Percentiles rank a stretch among this genome's conserved stretches.
These are phyloP conservation scores for Neurospora sp. DNA, from an alignment of 495 filamentous ascomycete species.

Conservation along the genomic window DNA sequence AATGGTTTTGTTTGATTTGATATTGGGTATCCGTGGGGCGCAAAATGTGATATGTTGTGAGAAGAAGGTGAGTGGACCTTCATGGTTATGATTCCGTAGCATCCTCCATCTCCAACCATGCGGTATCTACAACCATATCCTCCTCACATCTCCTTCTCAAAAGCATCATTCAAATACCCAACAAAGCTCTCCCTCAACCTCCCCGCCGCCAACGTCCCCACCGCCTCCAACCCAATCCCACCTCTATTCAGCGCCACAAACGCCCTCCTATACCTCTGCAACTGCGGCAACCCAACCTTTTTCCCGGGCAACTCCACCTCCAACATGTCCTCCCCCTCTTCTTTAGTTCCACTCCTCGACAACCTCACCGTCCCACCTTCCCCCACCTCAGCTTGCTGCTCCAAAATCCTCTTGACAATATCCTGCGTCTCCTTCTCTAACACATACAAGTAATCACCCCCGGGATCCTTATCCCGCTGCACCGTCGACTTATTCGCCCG, in stretches of 20 bases:
- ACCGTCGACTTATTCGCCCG: slow-evolving; percentile 76
- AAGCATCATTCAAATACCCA: slow-evolving; percentile 61
- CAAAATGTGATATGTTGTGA: background rate
- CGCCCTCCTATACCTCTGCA: slow-evolving; percentile 77
- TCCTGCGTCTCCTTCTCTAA: slow-evolving; percentile 80
- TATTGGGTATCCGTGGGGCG: background rate
- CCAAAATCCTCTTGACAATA: slow-evolving; percentile 63
- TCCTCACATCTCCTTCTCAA: slow-evolving; percentile 38
- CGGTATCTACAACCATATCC: background rate
- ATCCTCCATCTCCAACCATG: background rate
- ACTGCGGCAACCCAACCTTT: slow-evolving; percentile 56
- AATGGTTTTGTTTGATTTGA: background rate
- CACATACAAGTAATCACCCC: slow-evolving; percentile 72
- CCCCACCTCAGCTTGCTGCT: slow-evolving; percentile 58
- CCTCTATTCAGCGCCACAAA: slow-evolving; percentile 70
- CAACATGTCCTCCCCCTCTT: slow-evolving; percentile 27
- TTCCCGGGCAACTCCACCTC: slow-evolving; percentile 48
- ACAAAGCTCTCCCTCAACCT: slow-evolving; percentile 62
- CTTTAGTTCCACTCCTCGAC: slow-evolving; percentile 16
- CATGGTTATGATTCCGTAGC: background rate
- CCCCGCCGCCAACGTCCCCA: slow-evolving; percentile 35
- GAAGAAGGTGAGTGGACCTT: background rate
- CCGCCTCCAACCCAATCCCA: slow-evolving; percentile 38
- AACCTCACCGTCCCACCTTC: slow-evolving; percentile 41
- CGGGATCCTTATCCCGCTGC: slow-evolving; percentile 47